These are phyloP conservation scores for Fusarium bactridioides DNA, from an alignment of 2,329 filamentous ascomycete species.

Conservation along the genomic window DNA sequence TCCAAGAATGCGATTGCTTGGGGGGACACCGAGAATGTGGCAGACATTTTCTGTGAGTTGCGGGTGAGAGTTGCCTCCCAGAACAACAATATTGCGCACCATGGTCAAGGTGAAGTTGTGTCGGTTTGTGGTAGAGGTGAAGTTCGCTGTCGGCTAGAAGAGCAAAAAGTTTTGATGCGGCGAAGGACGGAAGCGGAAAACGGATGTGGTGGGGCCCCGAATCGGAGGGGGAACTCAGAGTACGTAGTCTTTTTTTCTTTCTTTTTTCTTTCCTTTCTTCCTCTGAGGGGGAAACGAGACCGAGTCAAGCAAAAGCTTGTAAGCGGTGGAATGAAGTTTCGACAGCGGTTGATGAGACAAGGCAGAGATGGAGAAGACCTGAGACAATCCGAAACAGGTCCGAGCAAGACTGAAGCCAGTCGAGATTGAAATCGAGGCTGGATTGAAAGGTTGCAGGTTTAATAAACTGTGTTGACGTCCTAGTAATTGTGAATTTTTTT, in stretches of 20 bases:
- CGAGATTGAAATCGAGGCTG: conserved; percentile 17
- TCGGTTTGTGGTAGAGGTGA: conserved; percentile 17
- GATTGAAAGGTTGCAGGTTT: conserved; percentile 30
- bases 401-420: conserved; percentile 22
- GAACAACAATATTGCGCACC: conserved; percentile 94
- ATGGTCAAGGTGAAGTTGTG: conserved; percentile 57
- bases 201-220: conserved; percentile 40
- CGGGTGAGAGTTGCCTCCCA: conserved; percentile 93
- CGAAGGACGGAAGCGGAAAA: conserved; percentile 41
- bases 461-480: conserved; percentile 21
- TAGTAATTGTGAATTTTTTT: conserved; percentile 25
- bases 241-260: conserved; percentile 14
- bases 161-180: conserved; percentile 40
- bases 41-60: conserved; percentile 86
- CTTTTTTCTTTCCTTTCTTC: not conserved
- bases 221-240: conserved; percentile 35
- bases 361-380: conserved; percentile 8
- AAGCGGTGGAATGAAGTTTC: conserved; percentile 15
- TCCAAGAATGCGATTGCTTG: conserved; percentile 80
- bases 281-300: conserved; percentile 11
- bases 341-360: conserved; percentile 2
- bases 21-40: conserved; percentile 86
- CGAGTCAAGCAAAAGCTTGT: conserved; percentile 19
- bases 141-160: conserved; percentile 21
- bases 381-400: conserved; percentile 28